Evolutionary conservation across 805 yeast species (phyloP), one percentile per base, ranked within the genome.

Genomic region (Tetrapisispora pingtungensis): DNA sequence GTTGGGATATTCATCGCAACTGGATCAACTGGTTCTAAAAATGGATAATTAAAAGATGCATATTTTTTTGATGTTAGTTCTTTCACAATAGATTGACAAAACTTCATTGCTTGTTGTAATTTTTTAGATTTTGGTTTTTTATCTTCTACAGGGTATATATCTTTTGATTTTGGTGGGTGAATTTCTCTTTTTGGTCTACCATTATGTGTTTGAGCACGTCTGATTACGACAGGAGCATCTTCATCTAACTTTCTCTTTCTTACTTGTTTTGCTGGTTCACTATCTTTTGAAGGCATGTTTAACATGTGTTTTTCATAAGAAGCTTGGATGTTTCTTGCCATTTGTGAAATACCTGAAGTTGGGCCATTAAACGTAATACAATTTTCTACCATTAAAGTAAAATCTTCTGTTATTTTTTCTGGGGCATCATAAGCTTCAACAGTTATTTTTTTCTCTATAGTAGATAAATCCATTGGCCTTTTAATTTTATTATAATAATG

Each of bases 141-240:
- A 36, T 30, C 36, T 57, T 88, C 96, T 57, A 86, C 87, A 3
- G 95, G 94, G 46, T 63, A 64, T 63, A 89, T 77, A 61, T 93
- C 97, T 59, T 86, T 86, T 28, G 96, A 85, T 59, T 84, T 82
- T 43, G 98, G 98, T 3, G 98, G 98, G 62, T 89, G 97, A 40
- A 93, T 87, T 53, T 87, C 93, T 53, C 98, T 78, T 65, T 90
- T 90, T 33, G 97, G 97, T 53, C 98, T 74, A 27, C 89, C 93
- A 42, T 80, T 84, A 20, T 81, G 78, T 7, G 75, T 71, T 28
- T 83, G 78, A 48, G 87, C 95, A 46, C 90, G 74, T 61, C 95
- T 75, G 41, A 82, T 74, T n/a, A 62, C 63, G 10, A 64, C 61
- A 0, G 70, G 68, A 1, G 67, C 54, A 15, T 65, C 59, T 4